phyloP scores from a whole-genome alignment of 495 filamentous ascomycete species.

The Halenospora varia region DNA sequence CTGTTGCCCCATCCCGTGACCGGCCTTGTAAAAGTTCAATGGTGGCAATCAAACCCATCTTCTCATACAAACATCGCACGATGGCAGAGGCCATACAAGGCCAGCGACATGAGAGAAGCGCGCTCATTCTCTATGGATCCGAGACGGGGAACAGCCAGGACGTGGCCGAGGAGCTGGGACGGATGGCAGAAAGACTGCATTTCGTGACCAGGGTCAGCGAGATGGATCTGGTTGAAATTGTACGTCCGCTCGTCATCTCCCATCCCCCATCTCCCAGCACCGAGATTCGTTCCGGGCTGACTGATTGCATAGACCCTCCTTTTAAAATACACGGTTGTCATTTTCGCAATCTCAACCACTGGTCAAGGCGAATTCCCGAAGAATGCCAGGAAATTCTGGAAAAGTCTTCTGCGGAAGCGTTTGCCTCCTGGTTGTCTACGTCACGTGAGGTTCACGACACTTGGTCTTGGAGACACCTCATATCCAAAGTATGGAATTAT shows the following conservation, averaged over 20 bases:
- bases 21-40: neutral
- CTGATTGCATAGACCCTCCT: slow-evolving; percentile 33
- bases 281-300: neutral
- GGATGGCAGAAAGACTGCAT: slow-evolving; percentile 65
- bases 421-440: slow-evolving; percentile 66
- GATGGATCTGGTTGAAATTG: slow-evolving; percentile 71
- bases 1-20: slow-evolving; percentile 6
- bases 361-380: slow-evolving; percentile 89
- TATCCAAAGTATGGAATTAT: slow-evolving; percentile 69
- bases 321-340: slow-evolving; percentile 53
- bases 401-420: slow-evolving; percentile 69
- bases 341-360: slow-evolving; percentile 86
- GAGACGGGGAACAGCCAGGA: slow-evolving; percentile 94
- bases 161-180: slow-evolving; percentile 76
- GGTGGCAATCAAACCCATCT: neutral
- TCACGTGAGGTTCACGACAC: slow-evolving; percentile 68
- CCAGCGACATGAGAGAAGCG: slow-evolving; percentile 44
- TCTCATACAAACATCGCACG: neutral
- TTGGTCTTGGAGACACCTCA: slow-evolving; percentile 91
- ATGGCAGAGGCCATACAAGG: slow-evolving; percentile 23
- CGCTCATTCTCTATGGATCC: slow-evolving; percentile 84
- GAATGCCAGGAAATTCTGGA: slow-evolving; percentile 82
- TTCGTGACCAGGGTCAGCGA: slow-evolving; percentile 71
- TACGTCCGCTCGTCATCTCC: slow-evolving; percentile 37
- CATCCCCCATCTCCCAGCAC: neutral